Evolutionary conservation across 106 monocot species (phyloP).

Genomic region (Phalaenopsis equestris): DNA sequence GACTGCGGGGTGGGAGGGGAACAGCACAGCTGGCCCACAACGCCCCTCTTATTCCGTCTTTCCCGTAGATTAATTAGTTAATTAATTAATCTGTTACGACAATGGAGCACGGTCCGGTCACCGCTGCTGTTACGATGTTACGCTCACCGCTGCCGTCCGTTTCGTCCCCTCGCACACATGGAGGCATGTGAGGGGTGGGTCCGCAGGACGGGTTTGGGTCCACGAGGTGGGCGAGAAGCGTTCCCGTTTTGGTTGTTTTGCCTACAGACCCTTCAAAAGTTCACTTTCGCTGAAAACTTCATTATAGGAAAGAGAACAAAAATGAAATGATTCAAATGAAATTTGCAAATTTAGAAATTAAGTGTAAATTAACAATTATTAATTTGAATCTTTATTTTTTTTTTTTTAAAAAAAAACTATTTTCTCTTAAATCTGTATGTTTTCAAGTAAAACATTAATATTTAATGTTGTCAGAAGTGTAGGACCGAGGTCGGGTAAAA

Average conservation of each 20-base stretch:
- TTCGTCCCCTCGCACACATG: slow-evolving; percentile 1
- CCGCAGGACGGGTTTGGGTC: neutral
- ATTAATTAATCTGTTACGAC: slow-evolving; percentile 1
- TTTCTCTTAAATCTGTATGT: too few species aligned
- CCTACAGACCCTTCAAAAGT: neutral
- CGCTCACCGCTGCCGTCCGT: neutral
- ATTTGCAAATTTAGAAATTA: too few species aligned
- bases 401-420: too few species aligned
- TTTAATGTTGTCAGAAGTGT: too few species aligned
- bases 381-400: too few species aligned
- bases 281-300: neutral
- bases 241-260: slow-evolving; percentile 4
- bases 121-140: neutral
- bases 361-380: too few species aligned
- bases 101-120: neutral
- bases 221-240: slow-evolving; percentile 6
- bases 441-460: too few species aligned
- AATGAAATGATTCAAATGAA: too few species aligned
- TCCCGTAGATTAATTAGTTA: neutral
- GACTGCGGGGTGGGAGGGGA: slow-evolving; percentile 1
- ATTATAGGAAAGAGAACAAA: neutral
- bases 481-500: too few species aligned
- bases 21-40: neutral
- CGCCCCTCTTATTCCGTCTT: neutral
- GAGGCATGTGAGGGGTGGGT: neutral